Percentiles rank a stretch among this genome's conserved stretches.
These are phyloP conservation scores for Rhizophagus sp. DNA, from an alignment of 192 early-diverging fungal genomes.

Conservation along the genomic window DNA sequence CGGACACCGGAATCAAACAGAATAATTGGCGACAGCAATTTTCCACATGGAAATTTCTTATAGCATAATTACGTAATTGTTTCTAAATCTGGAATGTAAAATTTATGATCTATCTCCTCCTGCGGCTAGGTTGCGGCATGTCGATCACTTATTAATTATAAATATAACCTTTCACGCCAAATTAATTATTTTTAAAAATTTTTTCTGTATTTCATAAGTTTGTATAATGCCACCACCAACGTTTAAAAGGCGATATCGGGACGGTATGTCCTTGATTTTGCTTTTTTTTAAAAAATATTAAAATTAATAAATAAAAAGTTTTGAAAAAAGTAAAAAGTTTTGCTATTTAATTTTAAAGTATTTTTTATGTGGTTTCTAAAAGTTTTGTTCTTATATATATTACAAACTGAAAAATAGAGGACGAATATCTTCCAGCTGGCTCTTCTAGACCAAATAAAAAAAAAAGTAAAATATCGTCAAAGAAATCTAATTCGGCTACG, in stretches of 20 bases:
- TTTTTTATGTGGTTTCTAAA: background rate
- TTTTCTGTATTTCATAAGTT: too few relatives aligned
- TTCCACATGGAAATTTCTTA: too few relatives aligned
- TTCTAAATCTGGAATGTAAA: too few relatives aligned
- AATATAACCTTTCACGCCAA: too few relatives aligned
- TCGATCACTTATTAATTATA: too few relatives aligned
- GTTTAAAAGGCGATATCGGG: background rate
- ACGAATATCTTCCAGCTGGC: background rate
- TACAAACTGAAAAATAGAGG: background rate
- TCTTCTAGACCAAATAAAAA: background rate
- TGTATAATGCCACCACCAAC: background rate
- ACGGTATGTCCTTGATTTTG: constrained; percentile 8
- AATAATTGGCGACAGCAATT: too few relatives aligned
- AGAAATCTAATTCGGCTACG: constrained; percentile 2
- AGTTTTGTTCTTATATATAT: background rate
- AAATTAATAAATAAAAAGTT: background rate
- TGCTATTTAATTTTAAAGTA: background rate
- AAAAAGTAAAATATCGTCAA: background rate
- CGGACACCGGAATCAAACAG: too few relatives aligned
- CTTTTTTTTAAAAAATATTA: background rate
- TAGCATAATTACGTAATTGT: too few relatives aligned
- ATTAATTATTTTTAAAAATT: too few relatives aligned
- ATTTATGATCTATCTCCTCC: too few relatives aligned
- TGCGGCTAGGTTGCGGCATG: too few relatives aligned
- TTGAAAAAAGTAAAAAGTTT: background rate